A percentile compares a stretch with the other conserved stretches of the same genome.
Evolutionary conservation across 768 basidiomycete genomes (phyloP).

Genomic region (Phlebiopsis gigantea): DNA sequence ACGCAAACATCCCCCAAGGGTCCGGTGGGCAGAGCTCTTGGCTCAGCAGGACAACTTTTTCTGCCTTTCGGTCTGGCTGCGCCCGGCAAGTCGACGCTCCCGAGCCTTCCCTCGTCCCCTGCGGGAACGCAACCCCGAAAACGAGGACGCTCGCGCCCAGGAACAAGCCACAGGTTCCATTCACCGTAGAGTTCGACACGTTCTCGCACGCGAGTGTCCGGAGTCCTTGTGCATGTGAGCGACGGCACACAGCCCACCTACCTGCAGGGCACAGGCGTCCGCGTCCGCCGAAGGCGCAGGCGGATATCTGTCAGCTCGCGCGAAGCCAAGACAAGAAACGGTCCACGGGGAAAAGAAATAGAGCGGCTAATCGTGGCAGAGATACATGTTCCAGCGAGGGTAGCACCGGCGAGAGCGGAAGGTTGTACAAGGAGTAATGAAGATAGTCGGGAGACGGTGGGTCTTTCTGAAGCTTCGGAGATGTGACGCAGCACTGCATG

Average conservation of each 20-base stretch:
- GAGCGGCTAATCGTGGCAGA: not conserved
- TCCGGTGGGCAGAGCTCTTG: no score
- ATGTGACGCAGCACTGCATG: no score
- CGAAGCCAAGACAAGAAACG: no score
- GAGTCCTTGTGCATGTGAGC: not conserved
- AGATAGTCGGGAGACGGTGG: not conserved
- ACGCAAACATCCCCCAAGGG: no score
- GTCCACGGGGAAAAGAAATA: not conserved
- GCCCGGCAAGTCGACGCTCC: no score
- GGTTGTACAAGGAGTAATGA: not conserved
- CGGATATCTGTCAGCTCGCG: no score
- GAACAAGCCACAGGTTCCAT: not conserved
- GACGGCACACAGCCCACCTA: not conserved
- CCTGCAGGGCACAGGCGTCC: not conserved
- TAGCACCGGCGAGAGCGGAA: not conserved
- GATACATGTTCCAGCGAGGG: not conserved
- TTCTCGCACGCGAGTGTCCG: not conserved
- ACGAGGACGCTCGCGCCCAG: not conserved
- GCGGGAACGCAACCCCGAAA: no score
- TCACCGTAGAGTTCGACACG: not conserved
- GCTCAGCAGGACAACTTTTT: no score
- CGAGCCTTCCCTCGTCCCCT: no score
- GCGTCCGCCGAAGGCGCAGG: not conserved
- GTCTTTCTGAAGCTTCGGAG: not conserved
- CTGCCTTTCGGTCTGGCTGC: no score